These are phyloP conservation scores for Macrophomina phaseolina DNA, from an alignment of 2,329 filamentous ascomycete genomes.

Conservation along the genomic window DNA sequence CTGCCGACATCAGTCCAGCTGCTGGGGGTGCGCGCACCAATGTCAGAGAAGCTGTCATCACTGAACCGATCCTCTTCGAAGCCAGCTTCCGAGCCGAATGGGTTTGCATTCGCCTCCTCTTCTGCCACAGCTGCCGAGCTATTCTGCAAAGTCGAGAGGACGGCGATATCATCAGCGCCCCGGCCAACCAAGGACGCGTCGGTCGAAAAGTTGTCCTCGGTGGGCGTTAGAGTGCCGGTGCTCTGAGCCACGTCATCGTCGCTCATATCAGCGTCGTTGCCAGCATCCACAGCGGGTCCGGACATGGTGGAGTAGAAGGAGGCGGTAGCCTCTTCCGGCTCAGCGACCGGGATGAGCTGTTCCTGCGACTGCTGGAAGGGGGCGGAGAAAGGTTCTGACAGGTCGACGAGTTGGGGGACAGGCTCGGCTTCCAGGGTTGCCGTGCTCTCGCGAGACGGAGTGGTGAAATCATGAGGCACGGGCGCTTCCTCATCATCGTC, in stretches of 20 bases:
- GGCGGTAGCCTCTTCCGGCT: conserved; percentile 13
- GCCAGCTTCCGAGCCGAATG: conserved; percentile 33
- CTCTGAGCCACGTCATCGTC: conserved; percentile 35
- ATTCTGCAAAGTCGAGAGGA: conserved; percentile 33
- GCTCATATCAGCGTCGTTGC: conserved; percentile 31
- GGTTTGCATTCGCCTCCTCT: conserved; percentile 40
- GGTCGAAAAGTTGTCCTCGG: conserved; percentile 42
- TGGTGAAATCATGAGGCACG: conserved; percentile 37
- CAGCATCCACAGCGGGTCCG: conserved; percentile 20
- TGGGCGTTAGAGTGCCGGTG: conserved; percentile 46
- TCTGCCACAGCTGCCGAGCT: conserved; percentile 36
- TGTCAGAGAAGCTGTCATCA: conserved; percentile 42
- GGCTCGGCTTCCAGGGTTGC: conserved; percentile 37
- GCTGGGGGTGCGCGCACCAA: conserved; percentile 42
- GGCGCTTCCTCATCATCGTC: conserved; percentile 40
- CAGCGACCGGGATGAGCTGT: conserved; percentile 28
- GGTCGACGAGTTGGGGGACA: conserved; percentile 39
- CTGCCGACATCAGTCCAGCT: conserved; percentile 50
- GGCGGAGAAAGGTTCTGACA: conserved; percentile 33
- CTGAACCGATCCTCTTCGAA: conserved; percentile 45
- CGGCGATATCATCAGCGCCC: conserved; percentile 42
- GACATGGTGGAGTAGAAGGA: conserved; percentile 45
- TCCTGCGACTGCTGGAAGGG: conserved; percentile 31
- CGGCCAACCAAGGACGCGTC: conserved; percentile 35
- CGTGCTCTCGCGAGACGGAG: conserved; percentile 39